Conservation (phyloP, 2,329 filamentous ascomycete species). For the Phyllosticta ampelicida region DNA sequence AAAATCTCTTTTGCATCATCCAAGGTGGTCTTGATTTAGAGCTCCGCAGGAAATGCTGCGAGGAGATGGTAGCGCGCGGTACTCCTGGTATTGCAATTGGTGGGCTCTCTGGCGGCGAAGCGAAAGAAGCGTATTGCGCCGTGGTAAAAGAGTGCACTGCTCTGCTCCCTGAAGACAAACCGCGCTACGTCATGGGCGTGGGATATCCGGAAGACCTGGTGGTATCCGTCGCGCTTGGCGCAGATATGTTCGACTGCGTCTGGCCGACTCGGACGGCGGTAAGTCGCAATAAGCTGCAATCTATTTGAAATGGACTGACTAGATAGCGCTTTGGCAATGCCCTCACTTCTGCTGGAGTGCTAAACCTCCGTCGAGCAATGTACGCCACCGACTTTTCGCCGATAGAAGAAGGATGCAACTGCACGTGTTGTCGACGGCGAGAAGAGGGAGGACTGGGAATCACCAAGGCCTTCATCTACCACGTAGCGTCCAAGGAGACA, state of each 20-base stretch:
- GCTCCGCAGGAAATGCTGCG: conserved; percentile 72
- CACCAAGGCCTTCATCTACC: conserved; percentile 81
- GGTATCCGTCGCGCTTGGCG: conserved; percentile 84
- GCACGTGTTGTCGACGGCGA: conserved; percentile 59
- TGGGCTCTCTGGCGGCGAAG: conserved; percentile 87
- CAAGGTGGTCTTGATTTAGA: conserved; percentile 88
- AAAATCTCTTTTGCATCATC: conserved; percentile 98
- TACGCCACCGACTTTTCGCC: conserved; percentile 74
- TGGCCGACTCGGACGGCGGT: conserved; percentile 92
- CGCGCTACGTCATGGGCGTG: conserved; percentile 98
- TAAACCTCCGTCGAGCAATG: conserved; percentile 69
- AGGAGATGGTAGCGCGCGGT: conserved; percentile 77
- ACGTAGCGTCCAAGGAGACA: conserved; percentile 89
- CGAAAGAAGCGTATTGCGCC: conserved; percentile 82
- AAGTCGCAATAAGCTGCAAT: conserved; percentile 20
- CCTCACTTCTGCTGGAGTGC: conserved; percentile 66
- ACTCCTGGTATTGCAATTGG: conserved; percentile 97
- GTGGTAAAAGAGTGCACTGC: conserved; percentile 82
- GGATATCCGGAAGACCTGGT: conserved; percentile 91
- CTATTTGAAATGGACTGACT: not conserved
- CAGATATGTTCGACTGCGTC: conserved; percentile 99
- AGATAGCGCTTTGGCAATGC: conserved; percentile 84
- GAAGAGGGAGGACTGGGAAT: conserved; percentile 65
- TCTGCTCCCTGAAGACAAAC: conserved; percentile 78
- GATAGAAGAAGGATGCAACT: conserved; percentile 73